Base-by-base conservation (phyloP, 2,329 filamentous ascomycete genomes). In the Colletotrichum melonis region DNA sequence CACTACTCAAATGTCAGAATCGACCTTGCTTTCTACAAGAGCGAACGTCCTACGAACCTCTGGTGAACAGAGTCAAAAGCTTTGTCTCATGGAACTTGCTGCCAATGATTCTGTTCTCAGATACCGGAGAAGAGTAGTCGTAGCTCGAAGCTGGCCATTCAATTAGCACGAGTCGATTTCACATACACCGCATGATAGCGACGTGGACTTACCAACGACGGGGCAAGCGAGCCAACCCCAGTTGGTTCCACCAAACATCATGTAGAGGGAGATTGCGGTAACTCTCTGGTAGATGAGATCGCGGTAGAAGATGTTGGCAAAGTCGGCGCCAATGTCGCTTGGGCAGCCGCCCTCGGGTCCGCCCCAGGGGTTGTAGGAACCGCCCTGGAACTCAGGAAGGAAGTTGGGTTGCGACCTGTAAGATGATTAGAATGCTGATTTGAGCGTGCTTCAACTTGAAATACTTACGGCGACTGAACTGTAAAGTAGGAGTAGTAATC, bases 21-120 rank as follows among this genome's bases (percentile, higher is more conserved):
- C 4, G 6, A 7, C 24, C 1, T 16, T 11, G 19, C 35, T 12
- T 6, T 5, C 24, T 16, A 1, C 35, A 26, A 5, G 24, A 4
- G 38, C 2, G n/a, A 24, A 4, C 1, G 11, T 4, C 1, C 14
- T 16, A 65, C 59, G 7, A 52, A 72, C 72, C 74, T 57, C 89
- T 85, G 0, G 89, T 90, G 77, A 92, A 92, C 72, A 91, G 78
- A 1, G 88, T 88, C 32, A 92, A 80, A 26, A 91, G 84, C 78
- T 92, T 92, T 0, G 89, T 91, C 79, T 92, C 90, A 70, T 89
- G 89, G 77, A 88, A 92, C 77, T 92, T 92, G 76, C 85, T 86
- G 56, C 87, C 86, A 24, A 92, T 88, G 11, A 82, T 82, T 14
- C 90, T 85, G 76, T 88, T 88, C 77, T 91, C 89, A 1, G 87